Evolutionary conservation across 495 filamentous ascomycete species (phyloP).

Genomic region (Penicillium lividum): DNA sequence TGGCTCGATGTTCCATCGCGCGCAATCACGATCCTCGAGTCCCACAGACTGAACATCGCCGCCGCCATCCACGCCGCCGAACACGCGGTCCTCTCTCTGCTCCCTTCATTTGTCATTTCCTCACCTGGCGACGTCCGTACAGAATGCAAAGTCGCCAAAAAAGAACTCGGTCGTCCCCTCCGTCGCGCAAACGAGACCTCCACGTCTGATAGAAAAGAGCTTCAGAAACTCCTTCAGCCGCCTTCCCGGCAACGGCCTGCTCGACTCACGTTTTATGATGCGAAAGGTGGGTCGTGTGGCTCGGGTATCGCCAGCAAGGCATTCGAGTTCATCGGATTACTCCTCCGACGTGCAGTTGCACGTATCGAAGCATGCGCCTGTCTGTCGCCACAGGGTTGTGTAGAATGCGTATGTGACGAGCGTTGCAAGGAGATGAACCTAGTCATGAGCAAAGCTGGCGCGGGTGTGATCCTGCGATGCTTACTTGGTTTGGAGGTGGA

Average conservation of each 20-base stretch:
- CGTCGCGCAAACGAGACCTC: conserved; percentile 28
- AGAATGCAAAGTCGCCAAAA: conserved; percentile 89
- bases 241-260: conserved; percentile 81
- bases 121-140: conserved; percentile 88
- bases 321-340: conserved; percentile 83
- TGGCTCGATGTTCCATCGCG: conserved; percentile 88
- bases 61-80: conserved; percentile 93
- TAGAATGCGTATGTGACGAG: conserved; percentile 86
- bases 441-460: conserved; percentile 92
- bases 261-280: conserved; percentile 90
- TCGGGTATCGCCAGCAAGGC: conserved; percentile 87
- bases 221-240: conserved; percentile 31
- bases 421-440: conserved; percentile 84
- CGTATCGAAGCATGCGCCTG: conserved; percentile 74
- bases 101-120: conserved; percentile 87
- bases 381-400: conserved; percentile 65
- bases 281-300: conserved; percentile 81
- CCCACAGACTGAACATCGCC: conserved; percentile 73
- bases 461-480: conserved; percentile 73
- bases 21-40: conserved; percentile 77
- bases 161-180: conserved; percentile 49
- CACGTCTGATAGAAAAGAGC: conserved; percentile 10
- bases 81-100: conserved; percentile 81
- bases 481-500: conserved; percentile 71
- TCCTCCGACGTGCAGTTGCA: conserved; percentile 76